Evolutionary conservation across 345 rosid species (phyloP).

Genomic region (Sonneratia caseolaris): DNA sequence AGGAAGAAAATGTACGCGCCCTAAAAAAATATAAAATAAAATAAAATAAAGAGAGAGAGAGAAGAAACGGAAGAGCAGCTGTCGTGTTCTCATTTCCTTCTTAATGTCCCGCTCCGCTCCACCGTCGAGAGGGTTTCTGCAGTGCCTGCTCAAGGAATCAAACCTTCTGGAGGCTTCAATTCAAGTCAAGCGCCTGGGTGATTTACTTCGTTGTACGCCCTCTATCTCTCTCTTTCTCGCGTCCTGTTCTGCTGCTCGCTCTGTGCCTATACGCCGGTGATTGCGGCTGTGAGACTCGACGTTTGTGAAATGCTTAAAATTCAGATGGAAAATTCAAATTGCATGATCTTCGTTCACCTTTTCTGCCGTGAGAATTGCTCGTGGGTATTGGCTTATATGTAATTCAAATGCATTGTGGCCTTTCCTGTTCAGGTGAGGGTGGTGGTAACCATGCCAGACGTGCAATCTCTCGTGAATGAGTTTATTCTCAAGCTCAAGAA

Average conservation of each 20-base stretch:
- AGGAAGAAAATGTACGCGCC: no score
- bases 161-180: not conserved
- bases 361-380: not conserved
- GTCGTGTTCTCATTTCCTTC: no score
- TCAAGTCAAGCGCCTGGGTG: not conserved
- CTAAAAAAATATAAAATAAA: no score
- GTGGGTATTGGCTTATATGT: not conserved
- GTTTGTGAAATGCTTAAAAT: not conserved
- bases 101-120: not conserved
- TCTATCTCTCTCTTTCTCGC: not conserved
- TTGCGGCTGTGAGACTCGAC: not conserved
- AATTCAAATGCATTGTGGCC: not conserved
- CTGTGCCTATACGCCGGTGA: not conserved
- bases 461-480: conserved; percentile 59
- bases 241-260: not conserved
- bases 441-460: conserved; percentile 65
- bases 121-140: conserved; percentile 2
- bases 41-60: no score
- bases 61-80: no score
- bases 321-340: not conserved
- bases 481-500: conserved; percentile 77
- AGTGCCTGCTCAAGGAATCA: not conserved
- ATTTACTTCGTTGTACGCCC: not conserved
- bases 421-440: conserved; percentile 18
- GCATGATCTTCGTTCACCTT: not conserved